Base-by-base conservation (phyloP, 2,329 filamentous ascomycete genomes). In the Ophiostoma perfectum region DNA sequence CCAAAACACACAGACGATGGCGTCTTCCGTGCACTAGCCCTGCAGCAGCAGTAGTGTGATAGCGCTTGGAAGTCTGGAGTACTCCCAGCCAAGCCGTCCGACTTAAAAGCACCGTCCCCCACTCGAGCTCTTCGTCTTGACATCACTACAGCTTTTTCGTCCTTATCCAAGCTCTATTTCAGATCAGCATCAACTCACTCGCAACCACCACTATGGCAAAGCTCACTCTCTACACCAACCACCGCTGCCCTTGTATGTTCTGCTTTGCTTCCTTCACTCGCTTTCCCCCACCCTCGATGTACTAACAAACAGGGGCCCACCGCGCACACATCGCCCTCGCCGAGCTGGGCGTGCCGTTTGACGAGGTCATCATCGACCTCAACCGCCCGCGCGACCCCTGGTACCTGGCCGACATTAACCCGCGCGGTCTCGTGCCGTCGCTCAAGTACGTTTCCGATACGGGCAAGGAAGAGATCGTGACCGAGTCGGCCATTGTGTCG, bases 281-380 rank as follows among this genome's bases (percentile, higher is more conserved):
- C 18, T 27, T 27, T 27, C n/a, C 6, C 1, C 49, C 18, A 14
- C 47, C 11, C 8, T 6, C 5, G 3, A 55, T 18, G 18, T 3
- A 8, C 55, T 27, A 47, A 63, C 52, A 27, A n/a, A n/a, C 5
- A 63, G 60, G 80, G 82, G 90, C 90, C 16, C 91, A 94, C 75
- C 88, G 92, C 47, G 90, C 86, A 0, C 88, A 93, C 73, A 91
- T 92, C 70, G 84, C 84, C 5, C 82, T 93, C 39, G 82, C 84
- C 42, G 90, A 92, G 75, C 83, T 90, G 12, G 82, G 82, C 11
- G 75, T 93, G 42, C 81, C 85, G 0, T 91, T 86, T 73, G 87
- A 91, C 69, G 88, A 92, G 72, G 87, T 90, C 70, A 85, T 87
- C 69, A 90, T 96, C 73, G 89, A 94, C 76, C 82, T 95, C 64